Percentiles rank a stretch among this genome's conserved stretches.
Conservation (phyloP, 1,139 yeast genomes). For the Saccharomyces hybrid region DNA sequence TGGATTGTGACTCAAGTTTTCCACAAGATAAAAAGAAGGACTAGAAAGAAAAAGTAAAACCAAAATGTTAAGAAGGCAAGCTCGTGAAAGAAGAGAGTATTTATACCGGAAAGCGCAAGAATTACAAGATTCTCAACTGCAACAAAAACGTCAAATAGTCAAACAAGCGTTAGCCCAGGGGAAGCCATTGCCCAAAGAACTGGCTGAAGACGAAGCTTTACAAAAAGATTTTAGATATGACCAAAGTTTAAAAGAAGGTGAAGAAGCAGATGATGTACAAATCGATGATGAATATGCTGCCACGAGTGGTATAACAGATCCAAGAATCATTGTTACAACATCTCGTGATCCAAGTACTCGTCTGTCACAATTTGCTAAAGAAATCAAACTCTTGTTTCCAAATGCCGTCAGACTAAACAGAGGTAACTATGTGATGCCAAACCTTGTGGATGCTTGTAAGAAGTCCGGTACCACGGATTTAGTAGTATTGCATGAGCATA, state of each 20-base stretch:
- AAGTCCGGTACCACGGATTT: conserved; percentile 73
- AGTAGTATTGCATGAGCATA: conserved; percentile 83
- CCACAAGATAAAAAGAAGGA: neutral
- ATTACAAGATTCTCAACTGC: conserved; percentile 78
- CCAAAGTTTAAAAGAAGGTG: conserved; percentile 22
- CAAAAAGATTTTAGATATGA: conserved; percentile 81
- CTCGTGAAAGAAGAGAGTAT: conserved; percentile 92
- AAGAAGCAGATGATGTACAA: conserved; percentile 54
- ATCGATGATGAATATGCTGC: conserved; percentile 88
- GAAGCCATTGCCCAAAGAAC: conserved; percentile 77
- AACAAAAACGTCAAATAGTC: conserved; percentile 78
- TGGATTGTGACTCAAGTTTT: neutral
- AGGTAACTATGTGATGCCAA: conserved; percentile 85
- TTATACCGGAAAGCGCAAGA: conserved; percentile 82
- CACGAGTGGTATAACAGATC: conserved; percentile 81
- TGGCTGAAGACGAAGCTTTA: conserved; percentile 77
- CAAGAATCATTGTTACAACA: conserved; percentile 92
- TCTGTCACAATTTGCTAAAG: conserved; percentile 85
- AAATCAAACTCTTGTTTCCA: conserved; percentile 81
- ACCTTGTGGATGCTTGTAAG: conserved; percentile 76
- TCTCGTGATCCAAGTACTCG: conserved; percentile 85
- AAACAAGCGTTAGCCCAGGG: conserved; percentile 89
- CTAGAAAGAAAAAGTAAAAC: neutral
- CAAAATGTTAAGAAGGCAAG: conserved; percentile 72
- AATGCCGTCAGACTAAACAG: conserved; percentile 83